phyloP scores from a whole-genome alignment of 176 grass and related monocot genomes.

The Oryza longistaminata region DNA sequence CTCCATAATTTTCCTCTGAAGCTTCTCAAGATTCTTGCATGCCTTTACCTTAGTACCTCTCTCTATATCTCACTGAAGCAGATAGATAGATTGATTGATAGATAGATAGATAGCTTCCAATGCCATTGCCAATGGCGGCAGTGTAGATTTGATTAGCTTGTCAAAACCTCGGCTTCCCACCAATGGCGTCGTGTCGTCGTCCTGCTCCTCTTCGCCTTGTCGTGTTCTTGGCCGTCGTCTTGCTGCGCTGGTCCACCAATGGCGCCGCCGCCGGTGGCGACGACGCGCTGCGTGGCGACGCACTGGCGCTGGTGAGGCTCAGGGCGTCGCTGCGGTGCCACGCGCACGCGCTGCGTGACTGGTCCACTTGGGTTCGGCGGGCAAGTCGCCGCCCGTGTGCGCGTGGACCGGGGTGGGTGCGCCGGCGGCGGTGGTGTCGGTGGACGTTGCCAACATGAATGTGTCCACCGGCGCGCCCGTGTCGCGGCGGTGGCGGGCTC shows the following conservation, averaged over 20 bases:
- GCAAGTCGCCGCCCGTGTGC: conserved; percentile 67
- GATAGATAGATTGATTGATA: not conserved
- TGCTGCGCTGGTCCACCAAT: not conserved
- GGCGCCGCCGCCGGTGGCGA: not conserved
- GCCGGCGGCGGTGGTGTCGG: conserved; percentile 47
- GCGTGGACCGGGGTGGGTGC: conserved; percentile 77
- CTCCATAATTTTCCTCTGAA: conserved; percentile 66
- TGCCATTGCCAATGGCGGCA: conserved; percentile 2
- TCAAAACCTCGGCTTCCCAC: not conserved
- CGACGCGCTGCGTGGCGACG: conserved; percentile 51
- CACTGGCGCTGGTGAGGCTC: conserved; percentile 52
- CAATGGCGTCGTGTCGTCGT: not conserved
- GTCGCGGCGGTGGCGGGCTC: conserved; percentile 34
- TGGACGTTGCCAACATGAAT: conserved; percentile 80
- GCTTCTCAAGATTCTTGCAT: conserved; percentile 78
- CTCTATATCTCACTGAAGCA: not conserved
- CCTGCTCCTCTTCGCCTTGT: conserved; percentile 10
- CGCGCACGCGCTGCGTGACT: conserved; percentile 42
- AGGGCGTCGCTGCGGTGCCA: conserved; percentile 49
- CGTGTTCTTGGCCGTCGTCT: conserved; percentile 23
- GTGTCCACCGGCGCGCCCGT: conserved; percentile 53
- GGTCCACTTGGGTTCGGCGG: too few relatives aligned
- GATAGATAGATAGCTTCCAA: not conserved
- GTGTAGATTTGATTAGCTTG: not conserved
- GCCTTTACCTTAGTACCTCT: conserved; percentile 31